These are phyloP conservation scores for Carpinus fangiana DNA, from an alignment of 306 rosid species.

Conservation along the genomic window DNA sequence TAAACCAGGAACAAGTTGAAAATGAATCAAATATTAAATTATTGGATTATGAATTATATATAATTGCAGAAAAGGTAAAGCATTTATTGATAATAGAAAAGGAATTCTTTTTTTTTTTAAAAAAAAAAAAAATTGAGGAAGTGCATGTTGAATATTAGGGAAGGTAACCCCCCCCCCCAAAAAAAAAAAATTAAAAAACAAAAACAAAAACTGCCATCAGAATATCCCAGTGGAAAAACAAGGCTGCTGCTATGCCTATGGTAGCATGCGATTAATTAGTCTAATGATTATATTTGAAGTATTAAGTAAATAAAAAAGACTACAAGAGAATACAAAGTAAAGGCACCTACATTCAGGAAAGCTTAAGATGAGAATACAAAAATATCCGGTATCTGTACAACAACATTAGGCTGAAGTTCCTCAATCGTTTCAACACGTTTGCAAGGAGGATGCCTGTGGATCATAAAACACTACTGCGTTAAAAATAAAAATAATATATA, in stretches of 20 bases:
- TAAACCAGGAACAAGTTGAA: background rate
- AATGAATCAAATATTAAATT: background rate
- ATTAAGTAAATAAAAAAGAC: background rate
- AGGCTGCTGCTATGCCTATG: background rate
- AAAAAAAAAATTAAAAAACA: background rate
- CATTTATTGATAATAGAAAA: background rate
- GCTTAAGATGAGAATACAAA: background rate
- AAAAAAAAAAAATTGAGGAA: background rate
- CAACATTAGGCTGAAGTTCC: conserved; percentile 69
- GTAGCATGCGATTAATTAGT: background rate
- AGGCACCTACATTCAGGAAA: background rate
- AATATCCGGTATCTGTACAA: conserved; percentile 54
- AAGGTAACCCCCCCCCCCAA: background rate
- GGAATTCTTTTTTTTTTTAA: no score
- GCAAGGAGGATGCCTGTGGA: conserved; percentile 42
- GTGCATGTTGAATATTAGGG: background rate
- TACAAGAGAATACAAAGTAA: background rate
- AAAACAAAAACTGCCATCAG: background rate
- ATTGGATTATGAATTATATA: background rate
- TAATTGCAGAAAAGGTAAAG: background rate
- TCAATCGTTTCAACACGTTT: conserved; percentile 55
- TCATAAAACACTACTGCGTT: conserved; percentile 14
- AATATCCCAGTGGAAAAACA: no score
- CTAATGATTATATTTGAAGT: background rate
- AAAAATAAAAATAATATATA: background rate